A percentile compares a stretch with the other conserved stretches of the same genome.
These are phyloP conservation scores for Nyssa sinensis DNA, from an alignment of 148 eudicot genomes.

Conservation along the genomic window DNA sequence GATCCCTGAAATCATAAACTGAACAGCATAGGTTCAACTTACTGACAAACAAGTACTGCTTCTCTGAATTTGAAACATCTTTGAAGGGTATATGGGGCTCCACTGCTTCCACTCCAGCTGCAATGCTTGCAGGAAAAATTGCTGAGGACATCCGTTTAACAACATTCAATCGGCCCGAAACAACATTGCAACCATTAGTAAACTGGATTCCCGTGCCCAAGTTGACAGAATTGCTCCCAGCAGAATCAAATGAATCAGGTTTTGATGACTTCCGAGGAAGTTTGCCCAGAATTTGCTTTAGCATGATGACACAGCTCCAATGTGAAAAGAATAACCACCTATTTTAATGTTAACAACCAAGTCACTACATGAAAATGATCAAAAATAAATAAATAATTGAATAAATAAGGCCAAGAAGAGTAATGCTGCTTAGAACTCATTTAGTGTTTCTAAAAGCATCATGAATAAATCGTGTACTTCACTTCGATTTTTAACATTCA, in stretches of 20 bases:
- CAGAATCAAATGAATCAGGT: constrained; percentile 31
- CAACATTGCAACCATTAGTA: constrained; percentile 32
- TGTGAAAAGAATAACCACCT: neutral
- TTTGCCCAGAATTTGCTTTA: constrained; percentile 44
- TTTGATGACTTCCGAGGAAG: constrained; percentile 45
- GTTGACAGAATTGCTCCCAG: constrained; percentile 28
- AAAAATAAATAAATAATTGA: neutral
- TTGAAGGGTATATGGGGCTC: constrained; percentile 45
- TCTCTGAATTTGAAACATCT: constrained; percentile 44
- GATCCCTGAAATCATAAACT: constrained; percentile 40
- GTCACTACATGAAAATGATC: neutral
- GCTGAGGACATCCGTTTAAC: constrained; percentile 49
- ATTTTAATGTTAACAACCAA: neutral
- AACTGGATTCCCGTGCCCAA: constrained; percentile 29
- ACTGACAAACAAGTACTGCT: constrained; percentile 35
- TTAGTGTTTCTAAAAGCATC: too few relatives aligned
- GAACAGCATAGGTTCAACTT: constrained; percentile 45
- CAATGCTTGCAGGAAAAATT: constrained; percentile 42
- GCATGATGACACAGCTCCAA: constrained; percentile 25
- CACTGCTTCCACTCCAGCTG: constrained; percentile 32
- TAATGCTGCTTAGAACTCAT: neutral
- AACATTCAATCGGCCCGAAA: constrained; percentile 34
- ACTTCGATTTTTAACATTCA: too few relatives aligned
- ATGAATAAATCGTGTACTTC: too few relatives aligned
- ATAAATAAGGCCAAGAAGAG: neutral